These are phyloP conservation scores for Solanum stenotomum DNA, from an alignment of 257 asterid species.

Conservation along the genomic window DNA sequence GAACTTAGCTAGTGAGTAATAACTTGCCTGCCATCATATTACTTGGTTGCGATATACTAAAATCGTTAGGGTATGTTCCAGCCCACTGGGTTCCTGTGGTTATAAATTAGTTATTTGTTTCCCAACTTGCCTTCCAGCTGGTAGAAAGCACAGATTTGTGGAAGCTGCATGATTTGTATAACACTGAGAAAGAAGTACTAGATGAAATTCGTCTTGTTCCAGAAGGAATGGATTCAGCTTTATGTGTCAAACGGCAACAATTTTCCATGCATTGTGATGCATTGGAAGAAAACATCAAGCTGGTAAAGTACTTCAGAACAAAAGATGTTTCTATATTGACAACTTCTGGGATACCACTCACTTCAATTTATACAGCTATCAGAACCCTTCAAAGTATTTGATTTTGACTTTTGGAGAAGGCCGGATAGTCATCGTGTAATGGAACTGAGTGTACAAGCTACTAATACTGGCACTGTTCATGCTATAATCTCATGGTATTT, in stretches of 20 bases:
- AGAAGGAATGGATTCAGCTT: conserved; percentile 33
- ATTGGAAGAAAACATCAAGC: conserved; percentile 53
- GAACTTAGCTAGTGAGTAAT: not conserved
- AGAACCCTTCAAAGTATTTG: conserved; percentile 87
- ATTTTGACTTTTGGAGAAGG: conserved; percentile 91
- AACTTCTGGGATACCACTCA: not conserved
- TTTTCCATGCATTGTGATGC: conserved; percentile 87
- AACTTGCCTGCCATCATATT: not conserved
- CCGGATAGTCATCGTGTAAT: conserved; percentile 68
- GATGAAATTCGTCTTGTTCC: conserved; percentile 76
- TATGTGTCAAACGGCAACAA: conserved; percentile 52
- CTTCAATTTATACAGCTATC: conserved; percentile 51
- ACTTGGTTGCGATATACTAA: not conserved
- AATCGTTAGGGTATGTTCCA: not conserved
- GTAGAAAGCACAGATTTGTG: conserved; percentile 64
- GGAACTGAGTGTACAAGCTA: conserved; percentile 53
- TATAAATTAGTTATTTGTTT: not conserved
- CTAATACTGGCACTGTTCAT: conserved; percentile 70
- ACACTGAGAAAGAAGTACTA: conserved; percentile 48
- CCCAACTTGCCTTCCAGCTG: conserved; percentile 37
- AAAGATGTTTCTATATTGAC: not conserved
- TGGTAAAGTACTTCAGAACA: conserved; percentile 31
- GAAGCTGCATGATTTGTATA: conserved; percentile 62
- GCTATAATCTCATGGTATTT: conserved; percentile 91
- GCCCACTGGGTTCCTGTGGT: not conserved